Evolutionary conservation across 257 asterid species (phyloP).

Genomic region (Penstemon eatonii): DNA sequence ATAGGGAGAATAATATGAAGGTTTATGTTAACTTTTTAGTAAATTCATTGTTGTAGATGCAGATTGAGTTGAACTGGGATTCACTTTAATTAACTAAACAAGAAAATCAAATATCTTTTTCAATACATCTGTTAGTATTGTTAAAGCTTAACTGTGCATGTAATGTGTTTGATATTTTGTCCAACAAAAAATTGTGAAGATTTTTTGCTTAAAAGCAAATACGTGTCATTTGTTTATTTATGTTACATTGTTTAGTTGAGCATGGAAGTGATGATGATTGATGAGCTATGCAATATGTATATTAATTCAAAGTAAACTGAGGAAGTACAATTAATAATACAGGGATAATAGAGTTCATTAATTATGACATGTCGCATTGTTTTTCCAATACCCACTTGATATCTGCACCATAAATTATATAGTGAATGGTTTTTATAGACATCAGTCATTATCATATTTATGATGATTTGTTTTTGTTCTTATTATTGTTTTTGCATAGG

Average conservation of each 20-base stretch:
- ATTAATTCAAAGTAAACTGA: conserved; percentile 46
- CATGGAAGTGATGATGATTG: conserved; percentile 17
- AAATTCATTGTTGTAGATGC: no score
- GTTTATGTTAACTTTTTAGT: no score
- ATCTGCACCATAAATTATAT: conserved; percentile 10
- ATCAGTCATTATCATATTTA: conserved; percentile 35
- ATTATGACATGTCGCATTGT: conserved; percentile 32
- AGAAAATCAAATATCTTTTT: no score
- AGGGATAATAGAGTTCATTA: conserved; percentile 19
- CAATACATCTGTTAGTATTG: no score
- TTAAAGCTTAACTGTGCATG: not conserved
- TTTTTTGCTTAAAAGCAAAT: not conserved
- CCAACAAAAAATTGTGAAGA: not conserved
- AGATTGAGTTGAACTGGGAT: no score
- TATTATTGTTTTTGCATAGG: no score
- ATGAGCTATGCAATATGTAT: conserved; percentile 25
- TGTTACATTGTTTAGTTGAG: conserved; percentile 6
- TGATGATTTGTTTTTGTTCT: no score
- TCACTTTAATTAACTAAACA: no score
- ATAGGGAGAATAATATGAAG: no score
- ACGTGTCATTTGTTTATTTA: conserved; percentile 10
- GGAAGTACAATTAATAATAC: conserved; percentile 23
- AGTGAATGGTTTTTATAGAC: conserved; percentile 10
- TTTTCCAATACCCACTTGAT: conserved; percentile 29
- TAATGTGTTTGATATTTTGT: conserved; percentile 26